Percentiles rank a stretch among this genome's conserved stretches.
phyloP scores from a whole-genome alignment of 2,329 filamentous ascomycete genomes.

The Apiospora marii region DNA sequence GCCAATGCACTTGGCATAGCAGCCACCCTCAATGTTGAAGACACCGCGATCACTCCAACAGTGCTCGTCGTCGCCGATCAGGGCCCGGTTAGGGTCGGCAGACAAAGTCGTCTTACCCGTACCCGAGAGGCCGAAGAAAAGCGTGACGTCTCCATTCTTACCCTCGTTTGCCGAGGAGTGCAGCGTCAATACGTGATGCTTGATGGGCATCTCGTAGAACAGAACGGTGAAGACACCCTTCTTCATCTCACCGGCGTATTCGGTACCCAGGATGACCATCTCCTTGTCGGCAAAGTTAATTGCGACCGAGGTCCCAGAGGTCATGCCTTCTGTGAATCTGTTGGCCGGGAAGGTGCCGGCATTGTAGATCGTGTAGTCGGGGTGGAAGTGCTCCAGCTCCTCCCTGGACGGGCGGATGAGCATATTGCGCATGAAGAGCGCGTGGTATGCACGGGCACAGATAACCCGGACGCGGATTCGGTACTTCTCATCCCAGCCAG shows the following conservation, averaged over 20 bases:
- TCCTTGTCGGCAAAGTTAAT: slow-evolving; percentile 99
- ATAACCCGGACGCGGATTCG: slow-evolving; percentile 96
- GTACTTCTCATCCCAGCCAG: slow-evolving; percentile 99
- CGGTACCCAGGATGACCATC: slow-evolving; percentile 99
- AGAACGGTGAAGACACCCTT: slow-evolving; percentile 99
- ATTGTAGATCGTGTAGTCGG: slow-evolving; percentile 99
- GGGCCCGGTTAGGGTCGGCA: slow-evolving; percentile 91
- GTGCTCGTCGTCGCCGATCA: slow-evolving; percentile 99
- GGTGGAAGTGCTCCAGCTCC: slow-evolving; percentile 97
- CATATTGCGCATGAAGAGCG: slow-evolving; percentile 99
- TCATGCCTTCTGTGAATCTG: slow-evolving; percentile 98
- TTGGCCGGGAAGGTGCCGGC: slow-evolving; percentile 98
- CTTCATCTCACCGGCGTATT: slow-evolving; percentile 98
- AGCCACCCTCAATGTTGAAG: slow-evolving; percentile 99
- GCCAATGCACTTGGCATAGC: slow-evolving; percentile 98
- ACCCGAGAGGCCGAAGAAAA: slow-evolving; percentile 98
- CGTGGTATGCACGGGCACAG: slow-evolving; percentile 98
- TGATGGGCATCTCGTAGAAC: slow-evolving; percentile 99
- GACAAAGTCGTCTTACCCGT: slow-evolving; percentile 99
- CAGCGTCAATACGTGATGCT: slow-evolving; percentile 98
- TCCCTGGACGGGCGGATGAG: slow-evolving; percentile 91
- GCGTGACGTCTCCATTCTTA: slow-evolving; percentile 90
- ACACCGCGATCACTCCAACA: slow-evolving; percentile 97
- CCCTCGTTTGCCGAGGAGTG: slow-evolving; percentile 99
- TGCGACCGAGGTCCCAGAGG: slow-evolving; percentile 94